Base-by-base conservation (phyloP, 805 yeast genomes). In the Hanseniaspora singularis region DNA sequence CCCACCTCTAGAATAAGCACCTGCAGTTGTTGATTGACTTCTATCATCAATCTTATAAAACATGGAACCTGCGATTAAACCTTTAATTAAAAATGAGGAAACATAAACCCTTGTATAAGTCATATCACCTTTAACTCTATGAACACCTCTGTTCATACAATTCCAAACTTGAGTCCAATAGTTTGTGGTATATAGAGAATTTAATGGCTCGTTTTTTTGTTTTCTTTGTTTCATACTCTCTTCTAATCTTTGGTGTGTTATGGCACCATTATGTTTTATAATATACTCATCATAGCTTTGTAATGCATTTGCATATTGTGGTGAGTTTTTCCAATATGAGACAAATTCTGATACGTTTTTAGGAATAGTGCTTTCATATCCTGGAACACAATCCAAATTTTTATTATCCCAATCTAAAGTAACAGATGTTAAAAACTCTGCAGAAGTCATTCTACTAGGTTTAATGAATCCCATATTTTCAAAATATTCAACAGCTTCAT, bases 341-440 rank as follows among this genome's bases (percentile, higher is more conserved):
- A 76, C 79, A 54, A 78, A 77, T 51, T 78, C 81, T 16, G 62
- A 60, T 10, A 81, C 70, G n/a, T 77, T 68, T 49, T 65, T 59
- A 19, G 85, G 84, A 16, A 76, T 73, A 49, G 61, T 66, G 36
- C 61, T 60, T 55, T 73, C 77, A 50, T 53, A 69, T n/a, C 81
- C 83, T 14, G 68, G 67, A 45, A 57, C 61, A 20, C 59, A 68
- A 6, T 54, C 63, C 23, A 66, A 50, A 14, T 71, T 64, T 64
- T 83, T 70, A 50, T 77, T 81, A 20, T 69, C 70, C 11, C 79
- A 82, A 58, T 77, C 80, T n/a, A 62, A 62, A 16, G 85, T 79
- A 42, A 78, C 71, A 4, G 82, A 70, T n/a, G 84, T 78, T 56
- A 79, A 70, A 57, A 67, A 79, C 57, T 79, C 85, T 6, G 81